phyloP scores from a whole-genome alignment of 2,329 filamentous ascomycete genomes.

The Phialophora verrucosa region DNA sequence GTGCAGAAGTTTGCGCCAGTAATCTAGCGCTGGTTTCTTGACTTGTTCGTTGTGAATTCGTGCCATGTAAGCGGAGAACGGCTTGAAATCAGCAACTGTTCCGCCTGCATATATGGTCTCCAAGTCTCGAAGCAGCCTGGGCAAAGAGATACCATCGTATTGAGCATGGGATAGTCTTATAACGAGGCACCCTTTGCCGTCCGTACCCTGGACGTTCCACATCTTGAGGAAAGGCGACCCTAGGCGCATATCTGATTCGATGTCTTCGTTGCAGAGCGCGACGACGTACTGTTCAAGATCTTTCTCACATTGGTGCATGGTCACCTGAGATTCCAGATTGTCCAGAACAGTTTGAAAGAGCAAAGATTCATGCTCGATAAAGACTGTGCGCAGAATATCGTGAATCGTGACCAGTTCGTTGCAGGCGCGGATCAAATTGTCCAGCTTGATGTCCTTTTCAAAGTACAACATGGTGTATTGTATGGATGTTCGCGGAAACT shows the following conservation, averaged over 20 bases:
- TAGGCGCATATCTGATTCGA: slow-evolving; percentile 60
- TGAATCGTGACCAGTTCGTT: slow-evolving; percentile 63
- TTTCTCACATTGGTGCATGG: slow-evolving; percentile 59
- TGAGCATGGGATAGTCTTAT: slow-evolving; percentile 70
- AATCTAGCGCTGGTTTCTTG: slow-evolving; percentile 41
- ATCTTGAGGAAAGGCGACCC: slow-evolving; percentile 68
- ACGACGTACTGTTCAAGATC: slow-evolving; percentile 55
- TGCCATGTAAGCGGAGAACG: slow-evolving; percentile 55
- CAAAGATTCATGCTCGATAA: slow-evolving; percentile 58
- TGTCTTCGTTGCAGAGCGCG: slow-evolving; percentile 62
- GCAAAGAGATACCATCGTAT: slow-evolving; percentile 71
- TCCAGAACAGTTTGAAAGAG: slow-evolving; percentile 66
- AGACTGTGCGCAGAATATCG: slow-evolving; percentile 70
- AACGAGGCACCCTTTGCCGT: slow-evolving; percentile 55
- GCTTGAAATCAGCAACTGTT: slow-evolving; percentile 46
- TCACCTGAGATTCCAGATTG: slow-evolving; percentile 58
- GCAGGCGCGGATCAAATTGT: slow-evolving; percentile 53
- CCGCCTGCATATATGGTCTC: slow-evolving; percentile 58
- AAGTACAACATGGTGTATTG: slow-evolving; percentile 71
- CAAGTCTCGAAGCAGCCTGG: slow-evolving; percentile 66
- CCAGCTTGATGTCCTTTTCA: slow-evolving; percentile 56
- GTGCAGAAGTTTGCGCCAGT: slow-evolving; percentile 66
- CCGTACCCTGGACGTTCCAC: slow-evolving; percentile 55
- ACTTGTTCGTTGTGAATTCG: slow-evolving; percentile 55
- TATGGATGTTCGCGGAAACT: slow-evolving; percentile 64